Conservation (phyloP, 441 rosid species). For the Hura crepitans region DNA sequence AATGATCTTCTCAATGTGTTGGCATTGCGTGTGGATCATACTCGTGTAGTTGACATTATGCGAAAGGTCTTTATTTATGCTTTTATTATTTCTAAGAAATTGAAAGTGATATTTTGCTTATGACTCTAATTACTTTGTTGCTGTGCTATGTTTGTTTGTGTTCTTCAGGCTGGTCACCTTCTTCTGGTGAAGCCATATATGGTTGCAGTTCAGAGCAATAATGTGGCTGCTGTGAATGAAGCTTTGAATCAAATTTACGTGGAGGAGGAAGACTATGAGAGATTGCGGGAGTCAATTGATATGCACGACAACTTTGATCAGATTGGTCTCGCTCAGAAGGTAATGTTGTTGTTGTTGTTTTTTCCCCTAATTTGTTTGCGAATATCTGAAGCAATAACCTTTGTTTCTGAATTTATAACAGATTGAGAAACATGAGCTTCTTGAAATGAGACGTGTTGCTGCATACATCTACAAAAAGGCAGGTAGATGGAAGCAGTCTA, state of each 20-base stretch:
- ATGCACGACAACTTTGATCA: conserved; percentile 84
- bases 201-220: conserved; percentile 96
- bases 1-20: conserved; percentile 94
- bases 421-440: conserved; percentile 98
- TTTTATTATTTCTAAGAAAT: conserved; percentile 1
- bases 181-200: conserved; percentile 98
- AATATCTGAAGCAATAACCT: neutral
- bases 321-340: conserved; percentile 90
- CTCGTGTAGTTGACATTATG: conserved; percentile 98
- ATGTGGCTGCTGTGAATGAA: conserved; percentile 92
- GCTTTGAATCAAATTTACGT: conserved; percentile 86
- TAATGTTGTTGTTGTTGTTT: conserved; percentile 14
- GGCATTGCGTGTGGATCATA: conserved; percentile 91
- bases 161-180: conserved; percentile 84
- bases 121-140: conserved; percentile 15
- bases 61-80: conserved; percentile 60
- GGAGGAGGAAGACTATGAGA: conserved; percentile 95
- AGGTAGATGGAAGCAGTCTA: conserved; percentile 98
- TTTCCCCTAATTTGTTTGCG: neutral
- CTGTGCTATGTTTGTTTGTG: conserved; percentile 4
- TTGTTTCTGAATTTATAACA: conserved; percentile 20
- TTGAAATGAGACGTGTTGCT: conserved; percentile 99
- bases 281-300: conserved; percentile 90
- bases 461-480: conserved; percentile 98
- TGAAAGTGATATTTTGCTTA: neutral